Evolutionary conservation across 768 basidiomycete genomes (phyloP).

Genomic region (Rhodotorula kratochvilovae): DNA sequence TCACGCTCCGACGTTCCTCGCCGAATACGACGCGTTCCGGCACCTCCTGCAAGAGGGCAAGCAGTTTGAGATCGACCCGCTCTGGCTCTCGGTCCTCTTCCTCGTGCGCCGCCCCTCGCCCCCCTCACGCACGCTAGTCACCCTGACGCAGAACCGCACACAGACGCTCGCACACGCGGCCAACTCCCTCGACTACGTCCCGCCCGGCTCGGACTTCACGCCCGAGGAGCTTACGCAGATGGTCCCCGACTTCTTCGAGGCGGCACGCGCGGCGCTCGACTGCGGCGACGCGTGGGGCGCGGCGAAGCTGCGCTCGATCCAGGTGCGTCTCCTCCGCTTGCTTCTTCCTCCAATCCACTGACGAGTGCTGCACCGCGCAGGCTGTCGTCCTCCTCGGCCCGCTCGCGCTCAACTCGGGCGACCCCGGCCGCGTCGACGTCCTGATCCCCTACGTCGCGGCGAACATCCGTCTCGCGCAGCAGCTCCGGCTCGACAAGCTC

Average conservation of each 20-base stretch:
- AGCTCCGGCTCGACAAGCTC: conserved; percentile 31
- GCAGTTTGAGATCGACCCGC: conserved; percentile 26
- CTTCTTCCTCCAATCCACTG: too few relatives aligned
- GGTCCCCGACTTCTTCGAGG: conserved; percentile 8
- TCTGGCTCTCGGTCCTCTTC: conserved; percentile 18
- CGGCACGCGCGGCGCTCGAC: conserved; percentile 23
- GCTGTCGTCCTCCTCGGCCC: conserved; percentile 18
- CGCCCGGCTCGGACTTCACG: conserved; percentile 6
- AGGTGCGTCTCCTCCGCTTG: background rate
- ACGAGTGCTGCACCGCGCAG: too few relatives aligned
- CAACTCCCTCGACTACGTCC: conserved; percentile 19
- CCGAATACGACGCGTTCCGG: conserved; percentile 30
- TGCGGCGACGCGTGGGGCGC: conserved; percentile 14
- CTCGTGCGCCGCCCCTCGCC: background rate
- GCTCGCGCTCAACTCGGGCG: conserved; percentile 26
- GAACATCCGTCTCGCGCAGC: conserved; percentile 11
- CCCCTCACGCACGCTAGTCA: too few relatives aligned
- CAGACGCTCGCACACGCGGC: conserved; percentile 18
- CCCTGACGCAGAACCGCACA: too few relatives aligned
- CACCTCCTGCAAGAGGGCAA: conserved; percentile 7
- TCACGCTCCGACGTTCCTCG: conserved; percentile 24
- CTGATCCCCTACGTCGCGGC: conserved; percentile 22
- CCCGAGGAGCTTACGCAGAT: conserved; percentile 4
- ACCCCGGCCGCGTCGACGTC: conserved; percentile 11
- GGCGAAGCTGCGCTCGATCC: conserved; percentile 13